Percentiles rank a stretch among this genome's conserved stretches.
These are phyloP conservation scores for Davidsoniella eucalypti DNA, from an alignment of 2,329 filamentous ascomycete species.

Conservation along the genomic window DNA sequence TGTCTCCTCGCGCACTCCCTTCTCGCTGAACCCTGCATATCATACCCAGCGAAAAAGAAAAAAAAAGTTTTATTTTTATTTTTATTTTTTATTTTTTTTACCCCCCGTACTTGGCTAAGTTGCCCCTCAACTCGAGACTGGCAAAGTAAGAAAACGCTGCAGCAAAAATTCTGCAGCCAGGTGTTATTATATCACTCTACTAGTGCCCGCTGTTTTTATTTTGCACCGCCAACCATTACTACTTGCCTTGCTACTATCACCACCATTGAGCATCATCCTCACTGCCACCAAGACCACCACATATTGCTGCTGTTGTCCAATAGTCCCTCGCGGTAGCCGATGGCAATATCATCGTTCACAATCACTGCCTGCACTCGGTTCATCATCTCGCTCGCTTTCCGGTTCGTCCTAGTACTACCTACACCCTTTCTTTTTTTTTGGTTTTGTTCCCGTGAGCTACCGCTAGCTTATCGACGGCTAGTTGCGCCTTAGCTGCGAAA, in stretches of 20 bases:
- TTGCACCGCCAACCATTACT: not conserved
- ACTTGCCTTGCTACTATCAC: not conserved
- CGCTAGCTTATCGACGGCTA: too few relatives aligned
- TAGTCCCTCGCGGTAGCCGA: not conserved
- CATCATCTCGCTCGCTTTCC: not conserved
- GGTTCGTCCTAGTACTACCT: not conserved
- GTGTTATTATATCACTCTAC: not conserved
- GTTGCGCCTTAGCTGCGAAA: too few relatives aligned
- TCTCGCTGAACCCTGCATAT: not conserved
- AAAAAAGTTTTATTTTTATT: slow-evolving; percentile 7
- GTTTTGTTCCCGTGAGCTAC: not conserved
- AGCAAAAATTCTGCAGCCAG: too few relatives aligned
- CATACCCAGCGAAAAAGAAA: slow-evolving; percentile 13
- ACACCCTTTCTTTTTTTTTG: too few relatives aligned
- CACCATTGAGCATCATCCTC: not conserved
- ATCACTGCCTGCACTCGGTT: not conserved
- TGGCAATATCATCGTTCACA: not conserved
- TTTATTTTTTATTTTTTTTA: slow-evolving; percentile 14
- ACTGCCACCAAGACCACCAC: not conserved
- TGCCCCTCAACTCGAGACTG: too few relatives aligned
- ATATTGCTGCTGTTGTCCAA: not conserved
- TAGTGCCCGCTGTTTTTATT: not conserved
- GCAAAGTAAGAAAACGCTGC: too few relatives aligned
- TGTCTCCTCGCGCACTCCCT: not conserved
- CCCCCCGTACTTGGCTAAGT: slow-evolving; percentile 12